A percentile compares a stretch with the other conserved stretches of the same genome.
Conservation (phyloP, 2,329 filamentous ascomycete species). For the Cordyceps javanica region DNA sequence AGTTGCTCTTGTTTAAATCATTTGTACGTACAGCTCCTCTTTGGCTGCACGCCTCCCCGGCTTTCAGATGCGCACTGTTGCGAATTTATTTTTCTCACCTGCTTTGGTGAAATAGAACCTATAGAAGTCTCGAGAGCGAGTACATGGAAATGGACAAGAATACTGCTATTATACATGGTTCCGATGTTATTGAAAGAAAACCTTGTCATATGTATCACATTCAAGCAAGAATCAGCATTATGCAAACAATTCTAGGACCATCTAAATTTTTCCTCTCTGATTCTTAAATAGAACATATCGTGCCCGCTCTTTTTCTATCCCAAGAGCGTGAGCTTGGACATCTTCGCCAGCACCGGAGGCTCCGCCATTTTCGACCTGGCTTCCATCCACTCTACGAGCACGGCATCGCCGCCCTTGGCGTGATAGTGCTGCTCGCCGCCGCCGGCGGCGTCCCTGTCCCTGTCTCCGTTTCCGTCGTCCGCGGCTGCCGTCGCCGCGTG, state of each 20-base stretch:
- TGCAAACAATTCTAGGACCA: no score
- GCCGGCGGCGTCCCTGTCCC: constrained; percentile 19
- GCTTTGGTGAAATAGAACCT: not conserved
- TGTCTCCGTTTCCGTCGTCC: no score
- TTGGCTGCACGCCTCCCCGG: not conserved
- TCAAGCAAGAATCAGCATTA: no score
- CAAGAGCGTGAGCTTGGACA: constrained; percentile 46
- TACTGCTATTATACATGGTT: no score
- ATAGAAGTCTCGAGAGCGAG: not conserved
- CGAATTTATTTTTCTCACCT: no score
- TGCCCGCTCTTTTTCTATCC: constrained; percentile 29
- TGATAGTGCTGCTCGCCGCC: constrained; percentile 23
- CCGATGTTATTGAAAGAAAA: no score
- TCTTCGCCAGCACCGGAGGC: constrained; percentile 41
- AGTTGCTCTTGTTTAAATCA: not conserved
- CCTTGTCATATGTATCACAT: no score
- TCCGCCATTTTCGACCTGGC: constrained; percentile 39
- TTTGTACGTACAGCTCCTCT: not conserved
- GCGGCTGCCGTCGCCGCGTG: constrained; percentile 15
- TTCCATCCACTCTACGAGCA: constrained; percentile 45
- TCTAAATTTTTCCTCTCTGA: no score
- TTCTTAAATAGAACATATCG: no score
- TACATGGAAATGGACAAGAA: not conserved
- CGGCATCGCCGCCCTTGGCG: constrained; percentile 45
- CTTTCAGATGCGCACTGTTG: not conserved